phyloP scores from a whole-genome alignment of 495 filamentous ascomycete genomes.

The Penicillium herquei region DNA sequence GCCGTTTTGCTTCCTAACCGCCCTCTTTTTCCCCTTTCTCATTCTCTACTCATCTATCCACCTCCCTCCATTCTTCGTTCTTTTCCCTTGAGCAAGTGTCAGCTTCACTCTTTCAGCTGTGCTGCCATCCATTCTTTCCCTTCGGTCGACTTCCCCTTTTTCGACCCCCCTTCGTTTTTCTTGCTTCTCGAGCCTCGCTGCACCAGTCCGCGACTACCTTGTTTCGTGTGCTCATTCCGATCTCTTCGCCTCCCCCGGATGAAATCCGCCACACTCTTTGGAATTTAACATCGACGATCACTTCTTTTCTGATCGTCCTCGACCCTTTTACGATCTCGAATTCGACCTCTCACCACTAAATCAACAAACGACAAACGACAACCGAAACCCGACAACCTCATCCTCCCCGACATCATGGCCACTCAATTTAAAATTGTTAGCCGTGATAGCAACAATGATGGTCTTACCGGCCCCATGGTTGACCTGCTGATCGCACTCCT shows the following conservation, averaged over 20 bases:
- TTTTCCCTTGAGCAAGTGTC: constrained; percentile 51
- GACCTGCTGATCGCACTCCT: constrained; percentile 78
- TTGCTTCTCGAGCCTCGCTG: constrained; percentile 1
- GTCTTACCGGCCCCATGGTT: constrained; percentile 55
- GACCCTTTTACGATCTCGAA: not conserved
- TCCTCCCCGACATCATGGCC: constrained; percentile 34
- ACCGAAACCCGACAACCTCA: constrained; percentile 17
- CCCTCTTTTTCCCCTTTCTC: constrained; percentile 36
- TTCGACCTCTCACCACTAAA: constrained; percentile 2
- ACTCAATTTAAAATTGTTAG: constrained; percentile 48
- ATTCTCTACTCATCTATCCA: constrained; percentile 43
- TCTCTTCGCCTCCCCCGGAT: constrained; percentile 18
- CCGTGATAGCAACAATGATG: constrained; percentile 49
- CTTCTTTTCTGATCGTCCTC: constrained; percentile 1
- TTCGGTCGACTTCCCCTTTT: constrained; percentile 11
- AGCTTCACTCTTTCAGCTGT: constrained; percentile 87
- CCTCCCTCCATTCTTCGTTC: constrained; percentile 31
- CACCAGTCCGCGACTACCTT: constrained; percentile 6
- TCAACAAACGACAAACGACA: constrained; percentile 10
- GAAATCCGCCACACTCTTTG: constrained; percentile 20
- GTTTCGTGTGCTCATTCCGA: constrained; percentile 9
- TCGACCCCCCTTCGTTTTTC: not conserved
- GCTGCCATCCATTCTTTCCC: constrained; percentile 57
- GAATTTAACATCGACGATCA: constrained; percentile 22
- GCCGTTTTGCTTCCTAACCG: constrained; percentile 5